Conservation (phyloP, 176 grass and related monocot species). For the Musa itinerans region DNA sequence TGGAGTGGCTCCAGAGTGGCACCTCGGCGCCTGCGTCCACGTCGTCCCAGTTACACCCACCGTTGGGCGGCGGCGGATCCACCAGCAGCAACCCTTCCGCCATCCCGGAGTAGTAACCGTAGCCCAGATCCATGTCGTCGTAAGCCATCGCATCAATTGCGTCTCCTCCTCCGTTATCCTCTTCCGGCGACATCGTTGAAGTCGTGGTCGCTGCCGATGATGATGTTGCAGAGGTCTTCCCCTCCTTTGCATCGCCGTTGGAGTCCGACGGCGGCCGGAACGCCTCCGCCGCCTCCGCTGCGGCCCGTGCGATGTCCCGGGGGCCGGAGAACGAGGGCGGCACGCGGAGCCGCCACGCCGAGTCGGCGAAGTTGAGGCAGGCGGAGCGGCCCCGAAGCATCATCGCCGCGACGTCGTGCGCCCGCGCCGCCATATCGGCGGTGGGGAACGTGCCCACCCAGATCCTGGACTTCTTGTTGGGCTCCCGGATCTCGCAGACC, state of each 20-base stretch:
- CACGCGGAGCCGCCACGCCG: conserved; percentile 1
- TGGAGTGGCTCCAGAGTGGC: neutral
- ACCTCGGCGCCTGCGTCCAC: neutral
- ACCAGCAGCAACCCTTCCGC: neutral
- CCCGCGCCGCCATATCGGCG: neutral
- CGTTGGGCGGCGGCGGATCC: neutral
- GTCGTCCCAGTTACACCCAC: conserved; percentile 14
- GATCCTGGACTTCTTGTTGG: conserved; percentile 12
- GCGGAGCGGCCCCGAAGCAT: conserved; percentile 1
- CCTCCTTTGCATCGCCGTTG: neutral
- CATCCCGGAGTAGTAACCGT: neutral
- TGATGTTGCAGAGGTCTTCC: neutral
- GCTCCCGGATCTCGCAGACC: conserved; percentile 8
- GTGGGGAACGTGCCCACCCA: conserved; percentile 10
- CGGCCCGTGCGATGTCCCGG: neutral
- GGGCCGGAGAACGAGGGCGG: conserved; percentile 4
- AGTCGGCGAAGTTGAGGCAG: conserved; percentile 13
- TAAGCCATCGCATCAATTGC: neutral
- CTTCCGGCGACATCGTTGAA: conserved; percentile 3
- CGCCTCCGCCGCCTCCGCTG: conserved; percentile 1
- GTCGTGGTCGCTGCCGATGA: neutral
- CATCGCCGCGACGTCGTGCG: neutral
- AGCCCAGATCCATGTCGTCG: neutral
- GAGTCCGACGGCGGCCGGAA: neutral
- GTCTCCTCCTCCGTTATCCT: neutral